Evolutionary conservation across 768 basidiomycete species (phyloP).

Genomic region (Russula sp.): DNA sequence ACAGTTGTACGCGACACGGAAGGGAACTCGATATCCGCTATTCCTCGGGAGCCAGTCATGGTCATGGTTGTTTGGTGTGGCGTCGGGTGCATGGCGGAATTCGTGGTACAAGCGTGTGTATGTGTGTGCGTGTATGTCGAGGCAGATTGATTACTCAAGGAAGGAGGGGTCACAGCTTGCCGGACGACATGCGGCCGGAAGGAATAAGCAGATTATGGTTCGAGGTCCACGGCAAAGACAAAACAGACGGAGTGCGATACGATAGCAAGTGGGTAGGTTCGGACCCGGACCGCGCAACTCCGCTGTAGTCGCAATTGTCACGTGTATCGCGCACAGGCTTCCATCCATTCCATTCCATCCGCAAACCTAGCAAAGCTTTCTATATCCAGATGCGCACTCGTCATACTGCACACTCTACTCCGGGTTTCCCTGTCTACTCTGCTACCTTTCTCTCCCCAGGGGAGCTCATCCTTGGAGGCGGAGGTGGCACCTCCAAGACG

Average conservation of each 20-base stretch:
- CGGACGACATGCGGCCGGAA: neutral
- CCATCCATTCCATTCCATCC: neutral
- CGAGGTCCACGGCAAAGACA: neutral
- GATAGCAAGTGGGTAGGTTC: too few relatives aligned
- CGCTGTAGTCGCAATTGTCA: neutral
- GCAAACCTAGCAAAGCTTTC: neutral
- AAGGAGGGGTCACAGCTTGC: neutral
- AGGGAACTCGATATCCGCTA: slow-evolving; percentile 40
- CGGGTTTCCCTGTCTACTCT: slow-evolving; percentile 85
- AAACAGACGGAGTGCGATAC: neutral
- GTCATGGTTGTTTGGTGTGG: neutral
- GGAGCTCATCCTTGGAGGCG: slow-evolving; percentile 79
- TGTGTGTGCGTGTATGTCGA: neutral
- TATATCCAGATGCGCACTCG: slow-evolving; percentile 58
- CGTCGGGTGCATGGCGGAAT: neutral
- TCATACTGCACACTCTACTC: slow-evolving; percentile 72
- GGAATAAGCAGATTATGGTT: neutral
- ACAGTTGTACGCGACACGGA: slow-evolving; percentile 48
- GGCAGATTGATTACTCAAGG: neutral
- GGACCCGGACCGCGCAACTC: neutral
- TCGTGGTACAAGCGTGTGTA: neutral
- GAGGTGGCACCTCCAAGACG: slow-evolving; percentile 77
- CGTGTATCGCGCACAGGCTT: neutral
- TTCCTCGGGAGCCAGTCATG: slow-evolving; percentile 3
- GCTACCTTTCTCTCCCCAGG: slow-evolving; percentile 71